phyloP scores from a whole-genome alignment of 2,329 filamentous ascomycete genomes.

The Aspergillus niger region DNA sequence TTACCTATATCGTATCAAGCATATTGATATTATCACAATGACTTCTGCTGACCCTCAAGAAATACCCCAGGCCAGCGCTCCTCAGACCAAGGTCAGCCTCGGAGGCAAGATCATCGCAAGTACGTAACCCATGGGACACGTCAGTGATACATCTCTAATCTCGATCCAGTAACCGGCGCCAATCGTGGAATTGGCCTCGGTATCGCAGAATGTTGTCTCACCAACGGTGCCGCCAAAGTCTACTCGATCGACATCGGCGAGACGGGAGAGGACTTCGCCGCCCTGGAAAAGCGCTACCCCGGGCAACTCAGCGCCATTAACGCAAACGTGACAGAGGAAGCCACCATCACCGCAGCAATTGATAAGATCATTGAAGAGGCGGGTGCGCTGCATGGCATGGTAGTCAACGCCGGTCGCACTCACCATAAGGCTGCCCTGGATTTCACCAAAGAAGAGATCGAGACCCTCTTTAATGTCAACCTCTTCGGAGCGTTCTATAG shows the following conservation, averaged over 20 bases:
- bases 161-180: constrained; percentile 36
- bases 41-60: not conserved
- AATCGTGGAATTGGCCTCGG: constrained; percentile 49
- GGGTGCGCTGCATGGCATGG: constrained; percentile 53
- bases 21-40: too few species aligned
- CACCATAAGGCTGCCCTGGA: constrained; percentile 57
- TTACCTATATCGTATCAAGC: too few species aligned
- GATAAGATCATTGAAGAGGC: constrained; percentile 48
- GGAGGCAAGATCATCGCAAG: constrained; percentile 38
- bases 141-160: not conserved
- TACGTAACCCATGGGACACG: constrained; percentile 13
- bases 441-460: constrained; percentile 52
- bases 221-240: constrained; percentile 47
- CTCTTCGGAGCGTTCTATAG: constrained; percentile 51
- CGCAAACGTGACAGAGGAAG: constrained; percentile 53
- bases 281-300: constrained; percentile 38
- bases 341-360: constrained; percentile 47
- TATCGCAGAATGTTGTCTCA: constrained; percentile 51
- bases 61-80: not conserved
- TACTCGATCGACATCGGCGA: constrained; percentile 52
- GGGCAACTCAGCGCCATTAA: constrained; percentile 44
- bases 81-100: constrained; percentile 33
- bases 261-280: constrained; percentile 21
- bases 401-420: constrained; percentile 54
- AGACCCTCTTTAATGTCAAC: constrained; percentile 48